Conservation (phyloP, 169 alveolate species). For the Babesia bovis region DNA sequence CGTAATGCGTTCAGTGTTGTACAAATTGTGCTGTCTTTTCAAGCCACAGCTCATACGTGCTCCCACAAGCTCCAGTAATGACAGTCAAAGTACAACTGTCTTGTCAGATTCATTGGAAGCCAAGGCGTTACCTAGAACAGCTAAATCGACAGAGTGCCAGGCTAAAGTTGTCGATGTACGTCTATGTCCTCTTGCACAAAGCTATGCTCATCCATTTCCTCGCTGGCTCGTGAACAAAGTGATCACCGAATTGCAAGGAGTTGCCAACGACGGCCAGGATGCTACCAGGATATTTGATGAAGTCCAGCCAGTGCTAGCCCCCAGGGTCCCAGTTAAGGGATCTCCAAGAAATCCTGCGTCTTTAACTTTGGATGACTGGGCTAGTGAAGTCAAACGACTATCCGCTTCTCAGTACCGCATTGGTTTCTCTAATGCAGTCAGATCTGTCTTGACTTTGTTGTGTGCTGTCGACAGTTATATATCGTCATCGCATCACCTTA, state of each 20-base stretch:
- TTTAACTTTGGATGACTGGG: not conserved
- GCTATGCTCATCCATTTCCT: conserved; percentile 1
- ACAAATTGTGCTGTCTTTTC: conserved; percentile 3
- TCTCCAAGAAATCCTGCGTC: not conserved
- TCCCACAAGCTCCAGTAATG: not conserved
- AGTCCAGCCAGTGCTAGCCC: not conserved
- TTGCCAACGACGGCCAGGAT: not conserved
- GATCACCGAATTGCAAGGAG: not conserved
- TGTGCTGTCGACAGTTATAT: not conserved
- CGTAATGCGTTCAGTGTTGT: conserved; percentile 1
- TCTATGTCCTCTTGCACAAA: not conserved
- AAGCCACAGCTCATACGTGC: not conserved
- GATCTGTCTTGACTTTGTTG: conserved; percentile 19
- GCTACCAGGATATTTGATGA: not conserved
- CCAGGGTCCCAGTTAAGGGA: not conserved
- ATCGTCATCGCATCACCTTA: not conserved
- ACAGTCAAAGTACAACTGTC: not conserved
- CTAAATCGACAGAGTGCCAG: too few relatives aligned
- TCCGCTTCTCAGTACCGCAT: not conserved
- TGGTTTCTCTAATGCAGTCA: conserved; percentile 36
- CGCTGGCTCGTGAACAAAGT: conserved; percentile 11
- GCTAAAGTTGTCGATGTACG: not conserved
- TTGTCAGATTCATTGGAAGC: not conserved
- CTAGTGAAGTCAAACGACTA: not conserved
- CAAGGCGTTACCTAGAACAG: not conserved